Evolutionary conservation across 2,329 filamentous ascomycete genomes (phyloP), one percentile per base, ranked within the genome.

Genomic region (Xylaria sp.): DNA sequence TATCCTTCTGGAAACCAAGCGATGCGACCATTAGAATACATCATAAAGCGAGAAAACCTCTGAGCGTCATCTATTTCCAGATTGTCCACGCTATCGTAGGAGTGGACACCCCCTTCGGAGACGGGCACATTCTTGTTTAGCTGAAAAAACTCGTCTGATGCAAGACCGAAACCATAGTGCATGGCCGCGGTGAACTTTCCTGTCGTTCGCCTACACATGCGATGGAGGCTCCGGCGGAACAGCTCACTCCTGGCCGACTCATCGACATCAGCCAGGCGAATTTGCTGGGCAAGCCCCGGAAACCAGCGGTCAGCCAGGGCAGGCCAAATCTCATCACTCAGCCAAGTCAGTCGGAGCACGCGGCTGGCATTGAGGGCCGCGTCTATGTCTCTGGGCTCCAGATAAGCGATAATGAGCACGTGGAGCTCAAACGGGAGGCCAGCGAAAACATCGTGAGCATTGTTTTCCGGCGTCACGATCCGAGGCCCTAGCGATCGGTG

Each of bases 1-100:
- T 75, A 78, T 3, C 71, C 71, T 60, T 79, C 76, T 0, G 77
- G 77, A 76, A 77, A 79, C 77, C 76, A 79, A 1, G 75, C 77
- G 13, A 76, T 70, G 8, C 77, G 72, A 12, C 75, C 75, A 27
- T 74, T 73, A 9, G 70, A 73, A 44, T 78, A 78, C 65, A 76
- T 72, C 71, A 76, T 77, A 60, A 78, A 78, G 37, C 73, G 74
- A 29, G 72, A 70, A 21, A 69, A 74, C 21, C 63, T 69, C 35
- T 69, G 64, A 6, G 70, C 60, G n/a, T 71, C 60, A 12, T 69
- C 58, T 25, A 64, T 54, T 12, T 74, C 74, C 5, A 75, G 57
- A 10, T 72, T 71, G 25, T 73, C 69, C 9, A 75, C 69, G 48
- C 67, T 65, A 8, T 71, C 69, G 55, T 75, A 77, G 13, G 71